These are phyloP conservation scores for Mortierella hygrophila DNA, from an alignment of 192 early-diverging fungal species.

Conservation along the genomic window DNA sequence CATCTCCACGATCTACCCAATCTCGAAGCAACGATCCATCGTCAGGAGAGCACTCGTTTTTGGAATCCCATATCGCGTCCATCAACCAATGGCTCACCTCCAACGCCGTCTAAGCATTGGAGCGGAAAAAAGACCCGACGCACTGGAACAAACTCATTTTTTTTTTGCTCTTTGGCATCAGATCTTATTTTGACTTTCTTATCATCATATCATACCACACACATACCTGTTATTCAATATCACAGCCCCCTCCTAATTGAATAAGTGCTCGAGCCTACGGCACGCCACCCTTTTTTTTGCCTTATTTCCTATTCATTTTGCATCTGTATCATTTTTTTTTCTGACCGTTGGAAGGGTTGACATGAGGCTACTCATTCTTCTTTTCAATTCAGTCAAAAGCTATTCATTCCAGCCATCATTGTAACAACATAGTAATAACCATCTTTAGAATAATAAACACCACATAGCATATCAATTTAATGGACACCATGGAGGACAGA, in stretches of 20 bases:
- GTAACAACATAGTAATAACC: too few species aligned
- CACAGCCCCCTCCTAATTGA: background rate
- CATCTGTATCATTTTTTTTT: background rate
- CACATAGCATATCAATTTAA: too few species aligned
- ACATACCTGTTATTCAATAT: background rate
- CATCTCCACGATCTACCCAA: background rate
- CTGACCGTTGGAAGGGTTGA: too few species aligned
- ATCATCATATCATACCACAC: too few species aligned
- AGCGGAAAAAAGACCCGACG: background rate
- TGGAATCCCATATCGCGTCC: conserved; percentile 39
- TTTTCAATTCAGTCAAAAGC: too few species aligned
- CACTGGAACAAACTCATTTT: background rate
- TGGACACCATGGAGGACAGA: background rate
- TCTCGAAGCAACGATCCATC: background rate
- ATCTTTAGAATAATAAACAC: too few species aligned
- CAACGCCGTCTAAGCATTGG: conserved; percentile 6
- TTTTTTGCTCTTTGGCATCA: background rate
- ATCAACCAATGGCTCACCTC: conserved; percentile 41
- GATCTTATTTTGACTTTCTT: too few species aligned
- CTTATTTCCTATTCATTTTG: background rate
- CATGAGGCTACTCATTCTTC: too few species aligned
- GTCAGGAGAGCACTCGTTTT: conserved; percentile 28
- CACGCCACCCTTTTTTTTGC: background rate
- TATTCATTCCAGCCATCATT: too few species aligned
- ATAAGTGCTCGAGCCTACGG: background rate